Percentiles rank a stretch among this genome's conserved stretches.
Evolutionary conservation across 257 asterid genomes (phyloP).

Genomic region (Solanum medicagineum): DNA sequence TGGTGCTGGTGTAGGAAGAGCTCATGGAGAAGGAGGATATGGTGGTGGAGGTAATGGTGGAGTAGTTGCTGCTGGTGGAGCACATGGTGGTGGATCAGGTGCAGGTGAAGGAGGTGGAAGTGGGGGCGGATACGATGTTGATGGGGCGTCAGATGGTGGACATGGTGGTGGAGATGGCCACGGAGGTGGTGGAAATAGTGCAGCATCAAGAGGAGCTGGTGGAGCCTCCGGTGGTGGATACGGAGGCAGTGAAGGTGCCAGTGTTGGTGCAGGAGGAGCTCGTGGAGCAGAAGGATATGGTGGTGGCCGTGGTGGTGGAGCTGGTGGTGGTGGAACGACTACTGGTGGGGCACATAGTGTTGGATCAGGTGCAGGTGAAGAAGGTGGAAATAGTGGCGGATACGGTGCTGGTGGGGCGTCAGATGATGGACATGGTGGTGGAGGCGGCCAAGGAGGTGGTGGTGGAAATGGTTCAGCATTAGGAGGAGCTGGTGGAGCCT

Average conservation of each 20-base stretch:
- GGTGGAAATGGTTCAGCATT: conserved; percentile 35
- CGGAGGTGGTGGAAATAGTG: no score
- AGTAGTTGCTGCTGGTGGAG: no score
- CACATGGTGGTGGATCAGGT: conserved; percentile 9
- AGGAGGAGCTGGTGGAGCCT: conserved; percentile 24
- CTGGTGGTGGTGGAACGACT: neutral
- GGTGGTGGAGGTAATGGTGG: neutral
- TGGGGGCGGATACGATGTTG: conserved; percentile 14
- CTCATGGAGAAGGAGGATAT: neutral
- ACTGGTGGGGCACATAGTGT: conserved; percentile 6
- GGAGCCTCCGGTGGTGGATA: no score
- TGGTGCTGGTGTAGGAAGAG: no score
- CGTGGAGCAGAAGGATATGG: neutral
- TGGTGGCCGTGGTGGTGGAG: neutral
- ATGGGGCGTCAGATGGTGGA: conserved; percentile 4
- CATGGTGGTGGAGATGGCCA: neutral
- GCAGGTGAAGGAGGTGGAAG: conserved; percentile 18
- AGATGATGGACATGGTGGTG: conserved; percentile 3
- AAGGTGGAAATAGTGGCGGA: conserved; percentile 19
- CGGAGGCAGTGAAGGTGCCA: no score
- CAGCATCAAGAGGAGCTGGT: no score
- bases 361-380: conserved; percentile 1
- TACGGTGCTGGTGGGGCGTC: conserved; percentile 18
- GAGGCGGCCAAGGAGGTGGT: conserved; percentile 10
- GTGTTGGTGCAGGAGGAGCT: no score